Evolutionary conservation across 2,329 filamentous ascomycete species (phyloP), one percentile per base, ranked within the genome.

Genomic region (Aspergillus arachidicola): DNA sequence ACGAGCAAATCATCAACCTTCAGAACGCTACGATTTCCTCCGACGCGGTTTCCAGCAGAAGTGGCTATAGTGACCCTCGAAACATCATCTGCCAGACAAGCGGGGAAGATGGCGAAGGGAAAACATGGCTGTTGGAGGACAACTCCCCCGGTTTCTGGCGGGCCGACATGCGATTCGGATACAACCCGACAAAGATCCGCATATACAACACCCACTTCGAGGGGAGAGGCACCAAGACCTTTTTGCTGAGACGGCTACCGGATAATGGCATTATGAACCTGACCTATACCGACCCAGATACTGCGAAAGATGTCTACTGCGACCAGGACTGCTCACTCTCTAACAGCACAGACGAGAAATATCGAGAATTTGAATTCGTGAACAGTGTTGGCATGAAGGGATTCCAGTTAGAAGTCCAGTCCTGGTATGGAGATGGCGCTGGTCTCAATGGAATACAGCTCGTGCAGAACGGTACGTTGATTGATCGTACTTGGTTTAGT

Each of bases 191-290:
- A 11, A 96, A 93, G 77, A 79, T 99, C 64, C 88, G 93, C 59
- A 82, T 99, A 28, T 93, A 91, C 83, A 99, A 99, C 79, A 95
- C 94, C 3, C 88, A 91, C 69, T 84, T 88, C 58, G 88, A 95
- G 71, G 93, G 91, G 58, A 89, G 93, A 67, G 94, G 95, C 34
- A 97, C 94, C 34, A 91, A 92, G 80, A 91, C 90, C 0, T 99
- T 92, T 81, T 88, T 93, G 62, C 96, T 93, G 74, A 92, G 92
- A 26, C 92, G 93, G 21, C 82, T 94, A 63, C 94, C 94, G 6
- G 87, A 94, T 72, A 89, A 91, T 66, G 95, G 95, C 58, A 97
- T 99, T 75, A 92, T 99, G 89, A 97, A 98, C 78, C 85, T 99
- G 73, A 96, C 93, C 43, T 98, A 95, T 71, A 89, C 89, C 66